Conservation (phyloP, 139 green algal genomes). For the Tetradesmus obliquus region DNA sequence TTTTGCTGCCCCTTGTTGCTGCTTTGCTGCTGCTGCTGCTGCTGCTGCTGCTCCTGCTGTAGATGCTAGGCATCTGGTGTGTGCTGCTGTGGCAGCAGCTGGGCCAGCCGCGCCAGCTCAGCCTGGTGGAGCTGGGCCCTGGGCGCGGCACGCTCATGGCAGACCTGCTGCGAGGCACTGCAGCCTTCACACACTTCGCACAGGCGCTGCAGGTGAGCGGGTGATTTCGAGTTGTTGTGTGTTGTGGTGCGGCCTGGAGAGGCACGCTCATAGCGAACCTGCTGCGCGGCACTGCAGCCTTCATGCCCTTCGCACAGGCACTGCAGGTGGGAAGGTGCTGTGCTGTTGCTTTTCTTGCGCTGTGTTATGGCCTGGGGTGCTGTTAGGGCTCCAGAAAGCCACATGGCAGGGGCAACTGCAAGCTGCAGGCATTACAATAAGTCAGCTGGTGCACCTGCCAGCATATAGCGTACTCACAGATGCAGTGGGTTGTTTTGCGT, state of each 20-base stretch:
- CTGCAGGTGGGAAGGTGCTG: background rate
- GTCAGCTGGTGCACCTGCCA: no score
- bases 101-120: constrained; percentile 77
- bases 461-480: no score
- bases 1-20: no score
- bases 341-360: background rate
- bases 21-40: background rate
- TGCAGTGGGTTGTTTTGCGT: no score
- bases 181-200: constrained; percentile 40
- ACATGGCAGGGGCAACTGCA: no score
- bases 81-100: constrained; percentile 86
- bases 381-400: background rate
- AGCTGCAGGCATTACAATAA: no score
- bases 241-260: background rate
- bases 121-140: constrained; percentile 95
- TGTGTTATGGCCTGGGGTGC: background rate
- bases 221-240: background rate
- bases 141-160: constrained; percentile 96
- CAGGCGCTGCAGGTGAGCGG: constrained; percentile 14
- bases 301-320: constrained; percentile 27
- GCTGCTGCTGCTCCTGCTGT: background rate
- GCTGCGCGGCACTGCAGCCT: constrained; percentile 77
- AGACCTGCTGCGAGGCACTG: constrained; percentile 88
- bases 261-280: constrained; percentile 96
- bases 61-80: constrained; percentile 97